Evolutionary conservation across 129 eudicot species (phyloP).

Genomic region (Dittrichia graveolens): DNA sequence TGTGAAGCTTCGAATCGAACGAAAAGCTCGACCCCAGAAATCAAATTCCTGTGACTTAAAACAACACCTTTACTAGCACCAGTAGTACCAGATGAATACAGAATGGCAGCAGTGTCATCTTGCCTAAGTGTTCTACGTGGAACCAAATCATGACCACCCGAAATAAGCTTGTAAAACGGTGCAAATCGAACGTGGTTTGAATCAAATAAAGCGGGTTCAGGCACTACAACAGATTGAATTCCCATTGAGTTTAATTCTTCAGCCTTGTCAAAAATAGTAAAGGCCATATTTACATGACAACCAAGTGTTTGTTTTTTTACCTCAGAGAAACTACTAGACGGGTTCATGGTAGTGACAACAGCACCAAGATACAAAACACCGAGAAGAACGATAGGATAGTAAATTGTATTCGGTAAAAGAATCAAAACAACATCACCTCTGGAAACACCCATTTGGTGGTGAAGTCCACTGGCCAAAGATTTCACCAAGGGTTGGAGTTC

Average conservation of each 20-base stretch:
- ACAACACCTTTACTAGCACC: slow-evolving; percentile 78
- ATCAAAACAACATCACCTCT: slow-evolving; percentile 78
- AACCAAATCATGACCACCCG: slow-evolving; percentile 40
- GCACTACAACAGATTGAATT: slow-evolving; percentile 47
- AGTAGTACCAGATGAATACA: slow-evolving; percentile 92
- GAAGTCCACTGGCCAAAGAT: slow-evolving; percentile 67
- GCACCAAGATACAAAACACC: slow-evolving; percentile 74
- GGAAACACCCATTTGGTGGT: slow-evolving; percentile 56
- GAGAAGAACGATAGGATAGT: slow-evolving; percentile 57
- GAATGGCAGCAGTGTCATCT: slow-evolving; percentile 76
- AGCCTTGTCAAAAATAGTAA: slow-evolving; percentile 40
- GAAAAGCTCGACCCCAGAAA: slow-evolving; percentile 66
- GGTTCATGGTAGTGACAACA: slow-evolving; percentile 73
- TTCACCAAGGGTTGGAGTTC: slow-evolving; percentile 48
- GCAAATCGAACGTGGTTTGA: slow-evolving; percentile 2
- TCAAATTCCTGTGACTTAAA: slow-evolving; percentile 71
- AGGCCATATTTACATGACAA: slow-evolving; percentile 43
- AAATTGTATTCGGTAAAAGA: slow-evolving; percentile 63
- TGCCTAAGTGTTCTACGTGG: slow-evolving; percentile 49
- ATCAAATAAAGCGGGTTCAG: slow-evolving; percentile 32
- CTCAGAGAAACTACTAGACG: slow-evolving; percentile 66
- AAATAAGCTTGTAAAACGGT: slow-evolving; percentile 43
- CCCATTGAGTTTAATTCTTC: slow-evolving; percentile 45
- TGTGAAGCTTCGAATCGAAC: slow-evolving; percentile 77
- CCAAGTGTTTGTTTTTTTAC: slow-evolving; percentile 57